Percentiles rank a stretch among this genome's conserved stretches.
Evolutionary conservation across 768 basidiomycete species (phyloP).

Genomic region (Lentinula raphanica): DNA sequence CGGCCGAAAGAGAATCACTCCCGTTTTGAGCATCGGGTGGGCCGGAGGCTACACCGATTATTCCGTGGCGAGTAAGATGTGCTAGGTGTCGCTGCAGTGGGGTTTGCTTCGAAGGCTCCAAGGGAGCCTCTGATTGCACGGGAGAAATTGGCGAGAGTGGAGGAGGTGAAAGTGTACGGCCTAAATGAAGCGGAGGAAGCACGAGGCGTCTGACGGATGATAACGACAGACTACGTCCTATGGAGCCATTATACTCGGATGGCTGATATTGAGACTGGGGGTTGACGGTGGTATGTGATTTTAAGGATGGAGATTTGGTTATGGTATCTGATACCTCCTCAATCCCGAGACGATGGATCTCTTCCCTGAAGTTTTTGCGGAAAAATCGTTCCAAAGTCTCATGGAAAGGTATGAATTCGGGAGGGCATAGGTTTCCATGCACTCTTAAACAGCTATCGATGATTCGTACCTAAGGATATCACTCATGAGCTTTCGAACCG

Average conservation of each 20-base stretch:
- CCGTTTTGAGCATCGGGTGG: slow-evolving; percentile 43
- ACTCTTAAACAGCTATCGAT: slow-evolving; percentile 82
- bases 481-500: not conserved
- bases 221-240: slow-evolving; percentile 42
- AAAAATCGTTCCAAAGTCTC: slow-evolving; percentile 84
- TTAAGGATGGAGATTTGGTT: slow-evolving; percentile 32
- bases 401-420: slow-evolving; percentile 91
- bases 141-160: slow-evolving; percentile 37
- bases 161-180: slow-evolving; percentile 39
- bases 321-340: slow-evolving; percentile 48
- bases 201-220: slow-evolving; percentile 39
- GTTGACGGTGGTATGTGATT: slow-evolving; percentile 25
- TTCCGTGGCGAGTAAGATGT: slow-evolving; percentile 76
- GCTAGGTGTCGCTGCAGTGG: slow-evolving; percentile 78
- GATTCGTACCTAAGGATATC: slow-evolving; percentile 52
- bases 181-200: slow-evolving; percentile 51
- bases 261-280: slow-evolving; percentile 38
- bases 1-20: slow-evolving; percentile 55
- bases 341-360: slow-evolving; percentile 66
- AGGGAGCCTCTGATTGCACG: slow-evolving; percentile 14
- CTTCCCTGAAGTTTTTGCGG: slow-evolving; percentile 78
- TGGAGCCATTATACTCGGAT: slow-evolving; percentile 46
- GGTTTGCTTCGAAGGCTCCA: slow-evolving; percentile 48
- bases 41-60: slow-evolving; percentile 75
- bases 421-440: slow-evolving; percentile 76